Percentiles rank a stretch among this genome's conserved stretches.
Conservation (phyloP, 148 eudicot species). For the Persicaria maculosa region DNA sequence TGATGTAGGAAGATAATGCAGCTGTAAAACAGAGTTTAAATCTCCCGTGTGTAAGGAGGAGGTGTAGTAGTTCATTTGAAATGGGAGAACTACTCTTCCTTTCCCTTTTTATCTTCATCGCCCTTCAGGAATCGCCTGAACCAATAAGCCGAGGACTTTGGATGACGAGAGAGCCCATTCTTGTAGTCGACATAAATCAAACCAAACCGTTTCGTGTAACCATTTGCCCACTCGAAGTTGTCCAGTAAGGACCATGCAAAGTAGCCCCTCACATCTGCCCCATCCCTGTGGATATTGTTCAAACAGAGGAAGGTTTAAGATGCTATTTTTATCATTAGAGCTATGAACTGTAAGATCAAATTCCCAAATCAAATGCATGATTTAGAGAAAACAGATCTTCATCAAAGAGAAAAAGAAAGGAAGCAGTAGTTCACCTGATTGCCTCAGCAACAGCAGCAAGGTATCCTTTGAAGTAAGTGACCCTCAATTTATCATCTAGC, state of each 20-base stretch:
- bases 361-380: background rate
- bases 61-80: background rate
- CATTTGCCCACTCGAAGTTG: constrained; percentile 74
- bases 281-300: constrained; percentile 43
- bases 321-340: background rate
- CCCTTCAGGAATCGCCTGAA: constrained; percentile 64
- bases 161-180: constrained; percentile 68
- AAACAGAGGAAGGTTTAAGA: background rate
- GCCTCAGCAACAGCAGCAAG: constrained; percentile 63
- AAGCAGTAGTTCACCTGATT: constrained; percentile 31
- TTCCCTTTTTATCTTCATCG: constrained; percentile 35
- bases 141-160: constrained; percentile 83
- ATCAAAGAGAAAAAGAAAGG: background rate
- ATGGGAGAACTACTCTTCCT: constrained; percentile 21
- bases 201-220: constrained; percentile 77
- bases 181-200: constrained; percentile 69
- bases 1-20: background rate
- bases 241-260: constrained; percentile 89
- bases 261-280: constrained; percentile 67
- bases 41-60: background rate
- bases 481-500: constrained; percentile 74
- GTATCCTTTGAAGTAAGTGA: constrained; percentile 59
- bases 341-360: background rate
- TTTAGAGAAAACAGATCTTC: background rate
- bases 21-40: background rate